Conservation (phyloP, 805 yeast species). For the Saccharomycopsis sp. region DNA sequence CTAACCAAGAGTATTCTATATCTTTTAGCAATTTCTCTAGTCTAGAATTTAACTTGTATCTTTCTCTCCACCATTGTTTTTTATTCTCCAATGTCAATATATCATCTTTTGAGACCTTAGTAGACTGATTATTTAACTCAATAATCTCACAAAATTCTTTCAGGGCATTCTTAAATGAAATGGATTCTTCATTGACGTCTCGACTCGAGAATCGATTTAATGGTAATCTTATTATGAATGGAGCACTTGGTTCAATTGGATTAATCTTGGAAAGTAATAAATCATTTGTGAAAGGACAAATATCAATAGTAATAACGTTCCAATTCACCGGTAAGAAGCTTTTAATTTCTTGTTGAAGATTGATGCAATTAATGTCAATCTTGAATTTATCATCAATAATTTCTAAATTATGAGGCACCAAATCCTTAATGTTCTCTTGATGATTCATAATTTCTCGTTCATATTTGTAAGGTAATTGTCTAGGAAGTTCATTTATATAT, state of each 20-base stretch:
- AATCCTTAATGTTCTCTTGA: not conserved
- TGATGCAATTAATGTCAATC: not conserved
- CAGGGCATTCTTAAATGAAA: constrained; percentile 41
- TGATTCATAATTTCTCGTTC: constrained; percentile 9
- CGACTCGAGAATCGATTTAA: constrained; percentile 42
- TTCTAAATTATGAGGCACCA: not conserved
- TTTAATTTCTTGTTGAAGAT: not conserved
- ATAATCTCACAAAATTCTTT: constrained; percentile 47
- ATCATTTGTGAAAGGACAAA: constrained; percentile 51
- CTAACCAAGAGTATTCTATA: constrained; percentile 66
- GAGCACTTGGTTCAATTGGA: constrained; percentile 26
- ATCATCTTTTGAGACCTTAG: constrained; percentile 29
- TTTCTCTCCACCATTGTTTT: constrained; percentile 68
- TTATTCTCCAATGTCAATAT: constrained; percentile 37
- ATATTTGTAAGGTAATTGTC: constrained; percentile 18
- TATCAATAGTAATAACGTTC: constrained; percentile 55
- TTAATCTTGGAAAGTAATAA: constrained; percentile 45
- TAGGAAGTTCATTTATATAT: constrained; percentile 16
- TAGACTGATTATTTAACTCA: constrained; percentile 51
- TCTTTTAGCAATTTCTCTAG: constrained; percentile 45
- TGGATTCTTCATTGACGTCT: constrained; percentile 35
- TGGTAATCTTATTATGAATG: constrained; percentile 53
- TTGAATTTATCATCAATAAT: not conserved
- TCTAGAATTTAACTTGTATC: constrained; percentile 55
- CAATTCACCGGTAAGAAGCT: constrained; percentile 40